Base-by-base conservation (phyloP, 306 rosid genomes). In the Vigna mungo region DNA sequence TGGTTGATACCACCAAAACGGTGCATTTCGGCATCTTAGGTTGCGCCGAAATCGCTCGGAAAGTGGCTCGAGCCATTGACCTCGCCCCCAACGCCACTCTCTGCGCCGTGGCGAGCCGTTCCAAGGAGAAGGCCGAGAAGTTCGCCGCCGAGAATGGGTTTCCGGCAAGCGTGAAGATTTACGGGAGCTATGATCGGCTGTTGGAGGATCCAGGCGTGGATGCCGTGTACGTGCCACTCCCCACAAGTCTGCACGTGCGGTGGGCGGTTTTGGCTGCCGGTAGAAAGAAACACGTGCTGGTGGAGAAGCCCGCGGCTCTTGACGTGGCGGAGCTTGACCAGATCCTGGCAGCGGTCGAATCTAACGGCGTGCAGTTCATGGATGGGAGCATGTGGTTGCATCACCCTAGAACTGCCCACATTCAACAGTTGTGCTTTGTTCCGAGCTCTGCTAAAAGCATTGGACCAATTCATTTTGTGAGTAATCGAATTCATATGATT, bases 351-450 rank as follows among this genome's bases (percentile, higher is more conserved):
- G 95, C 91, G 0, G 90, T 89, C 18, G 77, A 86, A 70, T 85
- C 83, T 7, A 91, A 89, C 72, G 91, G 90, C 17, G 95, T 91
- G 39, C 97, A 93, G 81, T 93, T 93, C 87, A 91, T 93, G 95
- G 90, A 87, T 54, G 97, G 93, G 1, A 79, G 52, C 20, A 93
- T 91, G 98, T 93, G 98, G 98, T 78, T 85, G 80, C 98, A 93
- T 83, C 92, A 93, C 34, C 97, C 98, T 27, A 84, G 97, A 84
- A 91, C 93, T 64, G 64, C 86, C 43, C 83, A 76, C 39, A 81
- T 93, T 84, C 84, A 89, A 60, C 73, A 81, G 4, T 67, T 89
- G n/a, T 74, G 89, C 55, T 87, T 84, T 72, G 64, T 80, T 71
- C 39, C 87, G 21, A 65, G 48, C 60, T 58, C 87, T n/a, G 17